A percentile compares a stretch with the other conserved stretches of the same genome.
Conservation (phyloP, 2,329 filamentous ascomycete species). For the Aspergillaceae sp. region DNA sequence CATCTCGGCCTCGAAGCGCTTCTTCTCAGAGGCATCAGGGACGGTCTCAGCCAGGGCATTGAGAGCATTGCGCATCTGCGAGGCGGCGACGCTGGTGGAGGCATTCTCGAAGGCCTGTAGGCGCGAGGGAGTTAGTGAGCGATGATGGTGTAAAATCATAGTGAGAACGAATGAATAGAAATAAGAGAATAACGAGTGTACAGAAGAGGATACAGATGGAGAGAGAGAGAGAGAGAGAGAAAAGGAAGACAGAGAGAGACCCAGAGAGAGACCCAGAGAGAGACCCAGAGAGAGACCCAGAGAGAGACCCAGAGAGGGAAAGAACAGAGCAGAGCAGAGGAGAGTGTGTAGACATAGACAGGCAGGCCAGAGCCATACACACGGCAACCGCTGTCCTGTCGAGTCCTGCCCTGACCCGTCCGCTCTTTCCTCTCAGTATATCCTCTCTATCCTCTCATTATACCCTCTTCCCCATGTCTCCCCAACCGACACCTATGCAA, state of each 20-base stretch:
- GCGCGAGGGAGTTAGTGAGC: not conserved
- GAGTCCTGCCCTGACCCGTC: no score
- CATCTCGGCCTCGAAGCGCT: conserved; percentile 97
- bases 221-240: not conserved
- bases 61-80: conserved; percentile 97
- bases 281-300: no score
- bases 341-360: not conserved
- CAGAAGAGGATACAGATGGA: not conserved
- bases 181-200: not conserved
- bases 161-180: not conserved
- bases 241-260: no score
- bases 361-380: no score
- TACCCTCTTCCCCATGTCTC: no score
- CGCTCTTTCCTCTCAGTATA: no score
- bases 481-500: no score
- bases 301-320: not conserved
- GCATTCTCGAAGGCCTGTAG: conserved; percentile 95
- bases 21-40: conserved; percentile 61
- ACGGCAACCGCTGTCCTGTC: no score
- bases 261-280: no score
- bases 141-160: not conserved
- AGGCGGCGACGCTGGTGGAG: conserved; percentile 92
- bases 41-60: conserved; percentile 88
- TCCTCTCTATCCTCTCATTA: no score
- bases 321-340: not conserved